phyloP scores from a whole-genome alignment of 371 early-diverging fungal genomes.

The Rhizopus arrhizus region DNA sequence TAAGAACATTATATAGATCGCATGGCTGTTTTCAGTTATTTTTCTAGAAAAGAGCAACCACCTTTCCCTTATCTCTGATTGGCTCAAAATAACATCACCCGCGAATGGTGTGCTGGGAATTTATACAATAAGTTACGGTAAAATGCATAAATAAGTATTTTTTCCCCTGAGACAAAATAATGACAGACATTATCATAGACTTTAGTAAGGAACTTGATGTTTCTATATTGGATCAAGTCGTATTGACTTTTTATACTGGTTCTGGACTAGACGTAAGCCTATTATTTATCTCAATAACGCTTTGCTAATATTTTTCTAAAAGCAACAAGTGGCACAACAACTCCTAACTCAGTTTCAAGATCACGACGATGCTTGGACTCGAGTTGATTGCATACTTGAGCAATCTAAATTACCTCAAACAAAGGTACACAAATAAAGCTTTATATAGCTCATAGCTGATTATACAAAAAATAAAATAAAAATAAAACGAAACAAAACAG shows the following conservation, averaged over 20 bases:
- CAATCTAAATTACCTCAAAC: conserved; percentile 79
- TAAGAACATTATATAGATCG: no score
- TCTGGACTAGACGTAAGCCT: conserved; percentile 70
- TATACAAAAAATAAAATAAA: background rate
- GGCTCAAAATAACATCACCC: no score
- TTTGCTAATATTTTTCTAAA: conserved; percentile 16
- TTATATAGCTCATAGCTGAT: background rate
- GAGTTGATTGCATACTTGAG: conserved; percentile 94
- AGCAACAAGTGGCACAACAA: conserved; percentile 85
- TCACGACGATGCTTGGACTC: conserved; percentile 96
- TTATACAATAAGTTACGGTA: no score
- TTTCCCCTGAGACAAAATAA: background rate
- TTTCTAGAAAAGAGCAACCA: no score
- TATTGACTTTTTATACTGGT: conserved; percentile 73
- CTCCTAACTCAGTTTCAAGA: conserved; percentile 94
- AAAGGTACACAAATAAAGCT: conserved; percentile 65
- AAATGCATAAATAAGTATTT: background rate
- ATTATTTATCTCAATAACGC: background rate
- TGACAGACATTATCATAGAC: conserved; percentile 80
- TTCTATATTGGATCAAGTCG: conserved; percentile 85
- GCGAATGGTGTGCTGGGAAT: no score
- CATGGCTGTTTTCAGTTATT: no score
- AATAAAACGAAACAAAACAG: conserved; percentile 51
- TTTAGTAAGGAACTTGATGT: conserved; percentile 89
- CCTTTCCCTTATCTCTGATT: no score